These are phyloP conservation scores for Tolypocladium tropicale DNA, from an alignment of 2,329 filamentous ascomycete species.

Conservation along the genomic window DNA sequence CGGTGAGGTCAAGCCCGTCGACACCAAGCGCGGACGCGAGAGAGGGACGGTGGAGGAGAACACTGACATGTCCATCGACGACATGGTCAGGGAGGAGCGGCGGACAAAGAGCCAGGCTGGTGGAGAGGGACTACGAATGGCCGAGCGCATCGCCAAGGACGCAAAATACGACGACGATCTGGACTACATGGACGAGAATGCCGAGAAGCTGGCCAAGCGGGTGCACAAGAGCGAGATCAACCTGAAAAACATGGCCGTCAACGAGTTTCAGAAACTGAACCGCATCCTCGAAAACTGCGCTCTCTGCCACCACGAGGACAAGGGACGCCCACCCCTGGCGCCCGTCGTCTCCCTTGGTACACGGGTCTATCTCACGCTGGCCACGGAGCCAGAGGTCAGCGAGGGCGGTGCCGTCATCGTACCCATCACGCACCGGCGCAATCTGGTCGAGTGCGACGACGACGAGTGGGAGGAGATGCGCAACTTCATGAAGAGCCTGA, in stretches of 20 bases:
- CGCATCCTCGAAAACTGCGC: slow-evolving; percentile 78
- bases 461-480: slow-evolving; percentile 99
- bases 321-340: slow-evolving; percentile 62
- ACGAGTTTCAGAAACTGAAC: slow-evolving; percentile 84
- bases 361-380: slow-evolving; percentile 75
- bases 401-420: slow-evolving; percentile 80
- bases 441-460: slow-evolving; percentile 95
- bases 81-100: slow-evolving; percentile 93
- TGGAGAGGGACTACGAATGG: slow-evolving; percentile 72
- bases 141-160: slow-evolving; percentile 91
- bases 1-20: slow-evolving; percentile 65
- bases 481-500: slow-evolving; percentile 97
- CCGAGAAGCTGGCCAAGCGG: slow-evolving; percentile 73
- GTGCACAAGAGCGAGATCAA: slow-evolving; percentile 83
- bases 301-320: slow-evolving; percentile 85
- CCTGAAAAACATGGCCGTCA: slow-evolving; percentile 77
- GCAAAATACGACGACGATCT: slow-evolving; percentile 82
- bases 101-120: slow-evolving; percentile 68
- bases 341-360: slow-evolving; percentile 81
- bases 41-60: slow-evolving; percentile 82
- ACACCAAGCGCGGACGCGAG: slow-evolving; percentile 73
- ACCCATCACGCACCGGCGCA: slow-evolving; percentile 75
- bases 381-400: slow-evolving; percentile 80
- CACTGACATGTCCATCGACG: slow-evolving; percentile 89
- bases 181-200: slow-evolving; percentile 97